phyloP scores from a whole-genome alignment of 345 rosid species.

The Trapa bicornis region DNA sequence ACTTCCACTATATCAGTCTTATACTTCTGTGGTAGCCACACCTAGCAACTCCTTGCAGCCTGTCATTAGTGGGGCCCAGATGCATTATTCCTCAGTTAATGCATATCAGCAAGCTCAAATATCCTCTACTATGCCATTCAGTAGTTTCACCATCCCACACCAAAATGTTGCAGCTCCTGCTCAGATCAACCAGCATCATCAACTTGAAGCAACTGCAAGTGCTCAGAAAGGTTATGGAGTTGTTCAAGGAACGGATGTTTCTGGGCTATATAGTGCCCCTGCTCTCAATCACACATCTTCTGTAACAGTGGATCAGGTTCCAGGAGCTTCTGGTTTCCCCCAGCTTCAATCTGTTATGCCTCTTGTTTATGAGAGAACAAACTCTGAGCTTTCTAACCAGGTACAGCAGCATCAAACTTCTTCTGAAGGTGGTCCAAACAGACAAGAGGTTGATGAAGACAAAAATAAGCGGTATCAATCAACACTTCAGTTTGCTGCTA shows the following conservation, averaged over 20 bases:
- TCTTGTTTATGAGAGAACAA: constrained; percentile 25
- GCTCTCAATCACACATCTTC: constrained; percentile 30
- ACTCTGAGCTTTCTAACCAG: constrained; percentile 35
- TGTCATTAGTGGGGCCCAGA: constrained; percentile 27
- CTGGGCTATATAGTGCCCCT: constrained; percentile 28
- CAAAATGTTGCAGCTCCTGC: constrained; percentile 45
- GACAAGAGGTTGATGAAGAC: constrained; percentile 51
- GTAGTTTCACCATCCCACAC: constrained; percentile 25
- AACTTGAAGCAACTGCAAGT: constrained; percentile 28
- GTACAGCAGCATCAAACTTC: constrained; percentile 21
- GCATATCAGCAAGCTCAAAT: constrained; percentile 36
- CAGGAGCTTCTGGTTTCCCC: constrained; percentile 27
- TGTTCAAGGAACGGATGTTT: constrained; percentile 31
- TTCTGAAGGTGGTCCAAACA: constrained; percentile 34
- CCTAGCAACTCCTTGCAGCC: constrained; percentile 31
- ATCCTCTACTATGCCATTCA: constrained; percentile 20
- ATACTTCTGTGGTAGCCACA: constrained; percentile 24
- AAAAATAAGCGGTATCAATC: constrained; percentile 86
- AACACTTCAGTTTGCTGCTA: constrained; percentile 85
- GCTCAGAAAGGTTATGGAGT: constrained; percentile 33
- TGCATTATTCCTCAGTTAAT: constrained; percentile 35
- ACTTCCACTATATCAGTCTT: constrained; percentile 32
- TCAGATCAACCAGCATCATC: constrained; percentile 47
- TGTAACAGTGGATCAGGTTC: constrained; percentile 35
- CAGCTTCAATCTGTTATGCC: constrained; percentile 38